A percentile compares a stretch with the other conserved stretches of the same genome.
These are phyloP conservation scores for Solanum megistacrolobum DNA, from an alignment of 257 asterid genomes.

Conservation along the genomic window DNA sequence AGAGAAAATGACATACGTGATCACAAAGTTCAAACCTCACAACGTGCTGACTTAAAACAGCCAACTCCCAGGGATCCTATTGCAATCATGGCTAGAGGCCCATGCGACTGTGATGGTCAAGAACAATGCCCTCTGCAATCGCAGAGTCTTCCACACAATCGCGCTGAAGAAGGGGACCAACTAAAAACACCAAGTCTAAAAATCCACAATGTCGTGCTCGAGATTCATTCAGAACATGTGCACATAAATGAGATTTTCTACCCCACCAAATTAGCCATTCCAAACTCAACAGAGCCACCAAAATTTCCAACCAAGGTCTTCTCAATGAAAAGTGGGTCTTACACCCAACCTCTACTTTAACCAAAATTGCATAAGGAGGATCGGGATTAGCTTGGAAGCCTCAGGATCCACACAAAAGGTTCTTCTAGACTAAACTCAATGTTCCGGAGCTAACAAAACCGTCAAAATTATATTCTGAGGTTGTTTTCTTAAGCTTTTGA, in stretches of 20 bases:
- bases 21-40: background rate
- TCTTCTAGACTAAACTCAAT: background rate
- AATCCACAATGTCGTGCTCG: too few species aligned
- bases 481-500: too few species aligned
- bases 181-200: too few species aligned
- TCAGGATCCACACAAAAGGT: background rate
- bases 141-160: background rate
- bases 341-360: background rate
- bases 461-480: background rate
- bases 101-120: too few species aligned
- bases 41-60: background rate
- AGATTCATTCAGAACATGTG: background rate
- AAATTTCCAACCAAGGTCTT: too few species aligned
- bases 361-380: background rate
- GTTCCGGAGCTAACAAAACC: rapidly evolving
- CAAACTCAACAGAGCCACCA: background rate
- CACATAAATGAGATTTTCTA: background rate
- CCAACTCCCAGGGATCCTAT: background rate
- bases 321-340: background rate
- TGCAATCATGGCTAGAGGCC: background rate
- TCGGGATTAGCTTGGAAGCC: background rate
- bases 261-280: background rate
- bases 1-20: too few species aligned
- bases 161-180: background rate
- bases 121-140: background rate